phyloP scores from a whole-genome alignment of 495 filamentous ascomycete genomes.

The Daldinia vernicosa region DNA sequence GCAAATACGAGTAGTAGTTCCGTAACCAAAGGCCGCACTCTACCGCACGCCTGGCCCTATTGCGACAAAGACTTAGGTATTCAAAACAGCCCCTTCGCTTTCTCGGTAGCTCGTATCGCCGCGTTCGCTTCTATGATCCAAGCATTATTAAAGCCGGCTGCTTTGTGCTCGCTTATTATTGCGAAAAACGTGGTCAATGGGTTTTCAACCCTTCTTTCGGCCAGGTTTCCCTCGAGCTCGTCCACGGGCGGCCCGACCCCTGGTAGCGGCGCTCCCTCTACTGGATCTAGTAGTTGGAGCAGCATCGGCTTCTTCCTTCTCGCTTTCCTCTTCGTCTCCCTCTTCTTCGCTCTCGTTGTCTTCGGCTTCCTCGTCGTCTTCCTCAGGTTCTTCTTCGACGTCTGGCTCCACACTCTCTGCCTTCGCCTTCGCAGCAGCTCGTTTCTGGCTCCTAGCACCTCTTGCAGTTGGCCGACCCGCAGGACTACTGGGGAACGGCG shows the following conservation, averaged over 20 bases:
- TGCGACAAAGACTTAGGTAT: not conserved
- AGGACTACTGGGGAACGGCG: slow-evolving; percentile 47
- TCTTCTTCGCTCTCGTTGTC: slow-evolving; percentile 36
- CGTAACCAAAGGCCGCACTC: not conserved
- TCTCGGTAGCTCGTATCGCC: not conserved
- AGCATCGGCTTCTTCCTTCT: slow-evolving; percentile 32
- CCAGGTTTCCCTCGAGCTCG: slow-evolving; percentile 42
- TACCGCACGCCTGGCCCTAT: not conserved
- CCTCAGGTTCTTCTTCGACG: slow-evolving; percentile 42
- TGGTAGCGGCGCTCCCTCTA: slow-evolving; percentile 13
- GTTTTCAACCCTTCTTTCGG: slow-evolving; percentile 40
- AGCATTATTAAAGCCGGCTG: not conserved
- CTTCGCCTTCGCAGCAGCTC: slow-evolving; percentile 51
- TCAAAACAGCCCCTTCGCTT: not conserved
- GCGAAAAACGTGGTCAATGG: not conserved
- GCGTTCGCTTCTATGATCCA: not conserved
- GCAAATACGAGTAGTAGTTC: not conserved
- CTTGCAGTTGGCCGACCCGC: slow-evolving; percentile 50
- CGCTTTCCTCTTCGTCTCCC: slow-evolving; percentile 28
- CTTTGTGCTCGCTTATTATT: not conserved
- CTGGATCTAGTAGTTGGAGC: slow-evolving; percentile 33
- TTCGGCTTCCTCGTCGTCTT: slow-evolving; percentile 45
- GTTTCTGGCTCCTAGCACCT: slow-evolving; percentile 51
- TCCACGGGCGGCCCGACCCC: slow-evolving; percentile 37
- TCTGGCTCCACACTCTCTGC: slow-evolving; percentile 39